Evolutionary conservation across 1,139 yeast genomes (phyloP), one percentile per base, ranked within the genome.

Genomic region (Nematodospora anomalae): DNA sequence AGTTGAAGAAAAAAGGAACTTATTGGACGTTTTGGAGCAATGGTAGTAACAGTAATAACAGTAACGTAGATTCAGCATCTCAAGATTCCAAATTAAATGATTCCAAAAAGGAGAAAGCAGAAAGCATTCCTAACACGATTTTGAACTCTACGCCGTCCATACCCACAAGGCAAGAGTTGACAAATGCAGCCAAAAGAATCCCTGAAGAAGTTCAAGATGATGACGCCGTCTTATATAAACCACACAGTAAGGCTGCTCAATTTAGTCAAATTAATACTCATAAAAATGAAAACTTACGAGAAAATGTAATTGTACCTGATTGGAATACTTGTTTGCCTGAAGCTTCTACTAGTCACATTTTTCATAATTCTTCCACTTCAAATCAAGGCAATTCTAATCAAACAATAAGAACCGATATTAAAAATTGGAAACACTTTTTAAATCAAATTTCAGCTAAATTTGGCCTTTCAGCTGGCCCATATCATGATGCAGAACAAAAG

Each of bases 161-260:
- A 16, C 62, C 60, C 1, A 33, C 52, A 6, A 50, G 40, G 21
- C 51, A 46, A 28, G 60, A 52, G 10, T 13, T 26, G 3, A 15
- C 34, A 14, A 21, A 21, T 8, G 21, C 27, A 10, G 18, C 26
- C 4, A 28, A 26, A 23, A 34, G 76, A 65, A 46, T 80, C 51
- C 47, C 79, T 3, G 42, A 20, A 28, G 35, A 35, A 25, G 13
- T 40, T 30, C n/a, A 47, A 43, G 36, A 28, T 20, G 74, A 69
- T 37, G 76, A 71, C 48, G 76, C 76, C 1, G 75, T 71, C 2
- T 57, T 71, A 41, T 71, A 70, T 48, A 69, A 69, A 41, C 73
- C 76, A 2, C 76, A 71, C 40, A 64, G 64, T 38, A 62, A 66
- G 35, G 55, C 74, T 3, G 53, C 60, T 15, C 71, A 70, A 41